These are phyloP conservation scores for Arachis monticola DNA, from an alignment of 331 rosid species.

Conservation along the genomic window DNA sequence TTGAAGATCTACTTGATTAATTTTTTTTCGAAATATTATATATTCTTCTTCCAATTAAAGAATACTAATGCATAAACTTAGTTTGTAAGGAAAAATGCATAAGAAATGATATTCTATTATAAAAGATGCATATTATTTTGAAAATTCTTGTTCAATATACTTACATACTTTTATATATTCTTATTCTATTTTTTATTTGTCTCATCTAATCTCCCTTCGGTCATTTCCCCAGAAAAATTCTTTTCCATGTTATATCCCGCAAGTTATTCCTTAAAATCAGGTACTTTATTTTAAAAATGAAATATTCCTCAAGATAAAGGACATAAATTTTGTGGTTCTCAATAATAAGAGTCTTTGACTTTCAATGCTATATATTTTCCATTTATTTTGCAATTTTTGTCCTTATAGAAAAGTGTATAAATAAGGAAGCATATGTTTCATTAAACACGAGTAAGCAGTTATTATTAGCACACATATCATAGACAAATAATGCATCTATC, in stretches of 20 bases:
- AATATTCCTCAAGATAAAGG: constrained; percentile 11
- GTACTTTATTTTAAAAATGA: constrained; percentile 20
- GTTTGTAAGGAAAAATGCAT: constrained; percentile 9
- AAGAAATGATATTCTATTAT: background rate
- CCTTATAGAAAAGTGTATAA: constrained; percentile 3
- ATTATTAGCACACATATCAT: constrained; percentile 13
- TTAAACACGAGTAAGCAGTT: background rate
- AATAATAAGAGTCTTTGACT: constrained; percentile 34
- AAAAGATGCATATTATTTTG: background rate
- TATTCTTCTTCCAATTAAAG: too few species aligned
- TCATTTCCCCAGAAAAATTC: background rate
- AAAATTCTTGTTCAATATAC: background rate
- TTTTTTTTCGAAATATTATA: too few species aligned
- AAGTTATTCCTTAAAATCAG: constrained; percentile 35
- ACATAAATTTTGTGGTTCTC: constrained; percentile 31
- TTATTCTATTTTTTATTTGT: background rate
- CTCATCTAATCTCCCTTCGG: background rate
- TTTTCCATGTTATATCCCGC: too few species aligned
- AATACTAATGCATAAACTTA: too few species aligned
- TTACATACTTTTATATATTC: background rate
- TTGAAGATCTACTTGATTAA: too few species aligned
- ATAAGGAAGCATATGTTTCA: background rate
- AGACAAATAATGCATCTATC: background rate
- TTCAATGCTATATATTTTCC: constrained; percentile 11
- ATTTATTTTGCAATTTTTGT: constrained; percentile 23